phyloP scores from a whole-genome alignment of 495 filamentous ascomycete species.

The Neurospora sp. region DNA sequence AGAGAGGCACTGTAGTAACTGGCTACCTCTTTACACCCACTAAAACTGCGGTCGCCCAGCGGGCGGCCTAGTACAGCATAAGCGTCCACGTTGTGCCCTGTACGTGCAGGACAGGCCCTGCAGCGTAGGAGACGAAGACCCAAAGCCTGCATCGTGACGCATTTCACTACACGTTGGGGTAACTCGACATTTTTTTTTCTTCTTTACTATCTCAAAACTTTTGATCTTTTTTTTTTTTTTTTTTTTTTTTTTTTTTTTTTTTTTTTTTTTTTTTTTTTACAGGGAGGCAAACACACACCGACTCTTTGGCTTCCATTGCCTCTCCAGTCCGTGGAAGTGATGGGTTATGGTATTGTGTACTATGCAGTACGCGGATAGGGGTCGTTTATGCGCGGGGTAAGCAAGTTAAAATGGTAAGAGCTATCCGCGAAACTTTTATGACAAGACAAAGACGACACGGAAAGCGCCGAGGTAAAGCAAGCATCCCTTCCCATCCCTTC shows the following conservation, averaged over 20 bases:
- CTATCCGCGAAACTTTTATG: background rate
- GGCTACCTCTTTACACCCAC: background rate
- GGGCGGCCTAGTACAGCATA: background rate
- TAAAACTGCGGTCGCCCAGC: background rate
- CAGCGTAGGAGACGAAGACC: background rate
- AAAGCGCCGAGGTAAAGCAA: background rate
- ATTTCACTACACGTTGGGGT: background rate
- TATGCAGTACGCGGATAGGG: background rate
- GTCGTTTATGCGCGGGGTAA: background rate
- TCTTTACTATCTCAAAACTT: background rate
- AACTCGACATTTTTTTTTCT: background rate
- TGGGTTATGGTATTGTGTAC: background rate
- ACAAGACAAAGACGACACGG: background rate
- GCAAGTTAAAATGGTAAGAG: background rate
- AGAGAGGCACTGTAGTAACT: background rate
- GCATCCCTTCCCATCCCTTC: background rate
- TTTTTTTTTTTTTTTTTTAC: background rate
- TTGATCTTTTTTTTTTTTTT: background rate
- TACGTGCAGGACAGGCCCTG: background rate
- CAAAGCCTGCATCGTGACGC: background rate
- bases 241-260: too few species aligned
- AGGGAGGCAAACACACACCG: slow-evolving; percentile 4
- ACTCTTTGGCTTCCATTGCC: slow-evolving; percentile 1
- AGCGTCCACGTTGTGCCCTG: background rate
- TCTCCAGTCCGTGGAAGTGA: slow-evolving; percentile 1